phyloP scores from a whole-genome alignment of 805 yeast genomes.

The Yamadazyma ubonensis region DNA sequence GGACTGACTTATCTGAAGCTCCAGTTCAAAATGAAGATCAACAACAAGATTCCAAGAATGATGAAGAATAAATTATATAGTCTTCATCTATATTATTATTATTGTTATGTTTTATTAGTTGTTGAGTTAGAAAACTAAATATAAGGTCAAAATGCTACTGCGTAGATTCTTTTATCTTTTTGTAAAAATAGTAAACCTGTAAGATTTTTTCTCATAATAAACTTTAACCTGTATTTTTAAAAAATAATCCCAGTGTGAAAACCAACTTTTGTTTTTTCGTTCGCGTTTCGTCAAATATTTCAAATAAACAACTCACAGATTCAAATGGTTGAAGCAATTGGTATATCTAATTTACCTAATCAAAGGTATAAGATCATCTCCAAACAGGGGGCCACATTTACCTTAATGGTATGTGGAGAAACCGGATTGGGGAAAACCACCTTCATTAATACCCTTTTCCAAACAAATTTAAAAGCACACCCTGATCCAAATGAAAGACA shows the following conservation, averaged over 20 bases:
- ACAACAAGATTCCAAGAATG: conserved; percentile 19
- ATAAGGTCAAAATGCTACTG: conserved; percentile 1
- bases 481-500: conserved; percentile 54
- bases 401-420: conserved; percentile 88
- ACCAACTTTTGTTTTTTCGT: background rate
- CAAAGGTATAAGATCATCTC: conserved; percentile 78
- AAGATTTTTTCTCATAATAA: no score
- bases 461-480: conserved; percentile 63
- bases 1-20: conserved; percentile 95
- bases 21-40: conserved; percentile 42
- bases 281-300: conserved; percentile 6
- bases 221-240: no score
- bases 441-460: conserved; percentile 81
- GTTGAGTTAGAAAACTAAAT: conserved; percentile 12
- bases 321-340: conserved; percentile 56
- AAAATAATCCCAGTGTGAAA: background rate
- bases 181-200: no score
- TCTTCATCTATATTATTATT: background rate
- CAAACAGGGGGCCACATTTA: conserved; percentile 72
- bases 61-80: conserved; percentile 15
- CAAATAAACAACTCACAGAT: conserved; percentile 4
- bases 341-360: conserved; percentile 71
- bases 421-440: conserved; percentile 88
- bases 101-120: conserved; percentile 11
- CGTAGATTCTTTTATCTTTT: no score